These are phyloP conservation scores for Boletus rubroflammeus DNA, from an alignment of 768 basidiomycete species.

Conservation along the genomic window DNA sequence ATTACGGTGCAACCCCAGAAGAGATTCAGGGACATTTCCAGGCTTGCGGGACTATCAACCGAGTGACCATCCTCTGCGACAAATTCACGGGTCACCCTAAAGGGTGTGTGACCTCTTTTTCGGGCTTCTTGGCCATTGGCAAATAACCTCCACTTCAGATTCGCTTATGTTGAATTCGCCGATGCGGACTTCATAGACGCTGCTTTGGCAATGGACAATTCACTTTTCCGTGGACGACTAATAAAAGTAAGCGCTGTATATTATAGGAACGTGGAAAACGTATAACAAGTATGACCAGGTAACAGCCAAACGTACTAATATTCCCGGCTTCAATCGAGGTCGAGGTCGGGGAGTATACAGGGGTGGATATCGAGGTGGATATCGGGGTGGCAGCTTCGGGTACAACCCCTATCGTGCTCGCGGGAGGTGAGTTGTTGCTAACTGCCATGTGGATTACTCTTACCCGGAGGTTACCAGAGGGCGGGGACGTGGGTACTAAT, in stretches of 20 bases:
- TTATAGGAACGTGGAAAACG: neutral
- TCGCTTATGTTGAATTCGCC: conserved; percentile 98
- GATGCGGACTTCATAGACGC: conserved; percentile 89
- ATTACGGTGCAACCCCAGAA: conserved; percentile 95
- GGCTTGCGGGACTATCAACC: conserved; percentile 96
- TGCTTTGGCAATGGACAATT: conserved; percentile 91
- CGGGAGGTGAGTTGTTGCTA: conserved; percentile 56
- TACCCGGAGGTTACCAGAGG: conserved; percentile 42
- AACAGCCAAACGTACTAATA: conserved; percentile 91
- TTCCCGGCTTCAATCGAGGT: conserved; percentile 88
- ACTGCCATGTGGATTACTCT: conserved; percentile 12
- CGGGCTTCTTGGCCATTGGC: conserved; percentile 1
- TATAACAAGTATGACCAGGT: conserved; percentile 52
- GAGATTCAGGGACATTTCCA: conserved; percentile 98
- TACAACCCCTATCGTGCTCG: conserved; percentile 59
- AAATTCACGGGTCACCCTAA: conserved; percentile 99
- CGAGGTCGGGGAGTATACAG: conserved; percentile 69
- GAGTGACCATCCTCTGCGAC: conserved; percentile 98
- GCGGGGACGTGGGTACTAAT: conserved; percentile 66
- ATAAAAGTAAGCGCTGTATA: conserved; percentile 64
- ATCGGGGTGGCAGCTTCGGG: conserved; percentile 49
- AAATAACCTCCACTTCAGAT: conserved; percentile 47
- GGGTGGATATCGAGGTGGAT: conserved; percentile 61
- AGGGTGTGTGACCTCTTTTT: conserved; percentile 55
- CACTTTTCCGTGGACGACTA: conserved; percentile 88